These are phyloP conservation scores for Plenodomus tracheiphilus DNA, from an alignment of 2,329 filamentous ascomycete genomes.

Conservation along the genomic window DNA sequence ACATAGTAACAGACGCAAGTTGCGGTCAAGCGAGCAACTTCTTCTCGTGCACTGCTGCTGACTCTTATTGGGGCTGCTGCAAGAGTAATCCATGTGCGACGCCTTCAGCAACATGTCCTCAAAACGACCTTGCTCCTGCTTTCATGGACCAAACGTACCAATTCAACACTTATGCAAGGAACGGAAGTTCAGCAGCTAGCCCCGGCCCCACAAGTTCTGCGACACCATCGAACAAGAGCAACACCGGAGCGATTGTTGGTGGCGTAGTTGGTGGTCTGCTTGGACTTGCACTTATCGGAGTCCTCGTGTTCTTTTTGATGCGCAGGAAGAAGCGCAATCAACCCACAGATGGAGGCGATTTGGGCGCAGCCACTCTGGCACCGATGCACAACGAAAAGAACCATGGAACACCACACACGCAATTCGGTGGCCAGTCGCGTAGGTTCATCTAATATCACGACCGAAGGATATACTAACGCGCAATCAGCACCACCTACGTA, in stretches of 20 bases:
- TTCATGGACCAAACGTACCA: constrained; percentile 26
- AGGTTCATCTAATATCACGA: constrained; percentile 1
- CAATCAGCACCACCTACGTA: constrained; percentile 31
- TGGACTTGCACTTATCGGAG: constrained; percentile 26
- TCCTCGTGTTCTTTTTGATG: constrained; percentile 27
- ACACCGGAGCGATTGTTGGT: constrained; percentile 31
- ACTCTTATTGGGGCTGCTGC: constrained; percentile 26
- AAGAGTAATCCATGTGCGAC: constrained; percentile 39
- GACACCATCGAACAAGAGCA: constrained; percentile 7
- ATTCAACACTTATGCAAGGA: constrained; percentile 18
- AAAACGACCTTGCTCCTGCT: constrained; percentile 30
- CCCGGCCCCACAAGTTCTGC: not conserved
- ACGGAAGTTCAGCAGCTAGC: not conserved
- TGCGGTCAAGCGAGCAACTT: constrained; percentile 38
- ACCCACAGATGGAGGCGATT: constrained; percentile 2
- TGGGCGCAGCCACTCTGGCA: constrained; percentile 10
- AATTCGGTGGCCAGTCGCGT: constrained; percentile 28
- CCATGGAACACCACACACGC: constrained; percentile 1
- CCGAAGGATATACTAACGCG: constrained; percentile 6
- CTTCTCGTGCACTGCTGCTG: constrained; percentile 39
- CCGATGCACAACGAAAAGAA: constrained; percentile 10
- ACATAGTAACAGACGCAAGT: constrained; percentile 23
- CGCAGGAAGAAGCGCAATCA: constrained; percentile 19
- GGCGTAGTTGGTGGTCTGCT: constrained; percentile 33
- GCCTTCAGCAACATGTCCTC: constrained; percentile 27